These are phyloP conservation scores for Cercospora citrullina DNA, from an alignment of 2,329 filamentous ascomycete genomes.

Conservation along the genomic window DNA sequence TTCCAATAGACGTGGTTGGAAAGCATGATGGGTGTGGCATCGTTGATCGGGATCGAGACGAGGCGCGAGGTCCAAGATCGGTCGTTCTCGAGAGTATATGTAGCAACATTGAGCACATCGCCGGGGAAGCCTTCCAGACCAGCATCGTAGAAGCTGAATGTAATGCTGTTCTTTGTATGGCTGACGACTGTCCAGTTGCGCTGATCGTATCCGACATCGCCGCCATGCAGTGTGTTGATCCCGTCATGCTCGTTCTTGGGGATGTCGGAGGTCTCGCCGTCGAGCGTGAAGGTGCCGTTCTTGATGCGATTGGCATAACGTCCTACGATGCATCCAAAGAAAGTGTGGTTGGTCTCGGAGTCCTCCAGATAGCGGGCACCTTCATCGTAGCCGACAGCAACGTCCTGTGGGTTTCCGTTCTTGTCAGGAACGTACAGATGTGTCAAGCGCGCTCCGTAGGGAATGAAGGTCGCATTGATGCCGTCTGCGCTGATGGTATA, in stretches of 20 bases:
- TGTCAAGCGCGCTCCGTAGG: constrained; percentile 36
- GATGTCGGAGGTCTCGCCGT: constrained; percentile 50
- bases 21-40: constrained; percentile 81
- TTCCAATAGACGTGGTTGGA: constrained; percentile 80
- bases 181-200: constrained; percentile 72
- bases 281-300: constrained; percentile 57
- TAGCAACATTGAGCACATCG: constrained; percentile 71
- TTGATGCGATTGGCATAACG: constrained; percentile 58
- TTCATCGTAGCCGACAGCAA: constrained; percentile 54
- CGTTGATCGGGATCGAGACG: constrained; percentile 67
- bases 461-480: constrained; percentile 37
- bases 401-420: constrained; percentile 48
- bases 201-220: constrained; percentile 60
- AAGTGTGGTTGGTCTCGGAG: constrained; percentile 51
- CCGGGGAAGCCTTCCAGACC: constrained; percentile 77
- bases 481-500: constrained; percentile 32
- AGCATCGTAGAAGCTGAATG: constrained; percentile 71
- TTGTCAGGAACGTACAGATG: constrained; percentile 35
- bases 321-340: constrained; percentile 63
- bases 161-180: constrained; percentile 66
- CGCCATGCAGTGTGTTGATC: constrained; percentile 55
- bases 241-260: constrained; percentile 54
- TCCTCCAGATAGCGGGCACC: constrained; percentile 43
- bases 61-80: constrained; percentile 72
- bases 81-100: constrained; percentile 66